These are phyloP conservation scores for Triadica sebifera DNA, from an alignment of 345 rosid genomes.

Conservation along the genomic window DNA sequence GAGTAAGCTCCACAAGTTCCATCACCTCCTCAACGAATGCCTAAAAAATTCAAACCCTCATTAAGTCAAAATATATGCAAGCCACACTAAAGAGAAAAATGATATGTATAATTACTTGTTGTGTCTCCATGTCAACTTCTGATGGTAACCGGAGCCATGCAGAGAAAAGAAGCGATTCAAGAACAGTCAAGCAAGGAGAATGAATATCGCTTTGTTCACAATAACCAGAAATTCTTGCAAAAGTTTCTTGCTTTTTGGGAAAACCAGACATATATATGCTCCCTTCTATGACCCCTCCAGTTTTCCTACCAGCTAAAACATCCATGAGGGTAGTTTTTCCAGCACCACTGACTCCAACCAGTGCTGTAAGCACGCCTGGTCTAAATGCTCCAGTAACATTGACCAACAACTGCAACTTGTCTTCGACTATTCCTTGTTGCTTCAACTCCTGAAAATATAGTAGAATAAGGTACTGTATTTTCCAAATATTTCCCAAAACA, in stretches of 20 bases:
- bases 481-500: constrained; percentile 18
- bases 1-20: constrained; percentile 92
- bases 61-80: constrained; percentile 30
- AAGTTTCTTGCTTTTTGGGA: constrained; percentile 89
- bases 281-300: constrained; percentile 91
- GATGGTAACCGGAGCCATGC: constrained; percentile 89
- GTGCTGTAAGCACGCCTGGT: constrained; percentile 88
- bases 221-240: constrained; percentile 95
- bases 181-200: constrained; percentile 88
- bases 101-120: constrained; percentile 48
- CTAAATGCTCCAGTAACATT: constrained; percentile 94
- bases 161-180: constrained; percentile 93
- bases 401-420: constrained; percentile 74
- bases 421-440: constrained; percentile 84
- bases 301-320: constrained; percentile 96
- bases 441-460: constrained; percentile 65
- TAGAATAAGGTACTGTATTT: constrained; percentile 19
- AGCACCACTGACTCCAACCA: constrained; percentile 98
- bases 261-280: constrained; percentile 76
- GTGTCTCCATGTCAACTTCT: constrained; percentile 72
- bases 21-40: constrained; percentile 97
- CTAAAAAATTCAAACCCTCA: constrained; percentile 39
- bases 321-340: constrained; percentile 99
- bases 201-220: constrained; percentile 98
- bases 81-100: background rate